phyloP scores from a whole-genome alignment of 306 rosid species.

The Corylus avellana region DNA sequence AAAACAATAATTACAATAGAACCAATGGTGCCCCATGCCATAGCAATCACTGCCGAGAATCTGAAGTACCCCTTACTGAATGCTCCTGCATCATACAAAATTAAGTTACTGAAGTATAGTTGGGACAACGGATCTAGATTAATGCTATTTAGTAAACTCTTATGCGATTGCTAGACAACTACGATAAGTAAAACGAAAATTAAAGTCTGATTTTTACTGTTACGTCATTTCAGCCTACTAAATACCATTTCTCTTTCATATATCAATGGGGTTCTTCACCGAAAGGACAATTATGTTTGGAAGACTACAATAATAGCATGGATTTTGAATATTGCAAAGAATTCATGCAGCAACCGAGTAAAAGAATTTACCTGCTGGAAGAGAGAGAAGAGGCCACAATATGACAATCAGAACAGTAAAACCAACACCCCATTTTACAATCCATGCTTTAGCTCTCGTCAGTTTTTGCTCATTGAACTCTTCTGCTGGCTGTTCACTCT shows the following conservation, averaged over 20 bases:
- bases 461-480: slow-evolving; percentile 77
- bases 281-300: background rate
- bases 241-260: background rate
- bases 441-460: slow-evolving; percentile 67
- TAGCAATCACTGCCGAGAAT: slow-evolving; percentile 86
- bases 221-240: too few relatives aligned
- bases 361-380: slow-evolving; percentile 70
- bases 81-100: slow-evolving; percentile 52
- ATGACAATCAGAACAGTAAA: slow-evolving; percentile 71
- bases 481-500: slow-evolving; percentile 54
- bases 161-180: too few relatives aligned
- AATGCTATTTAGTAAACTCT: too few relatives aligned
- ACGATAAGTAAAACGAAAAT: too few relatives aligned
- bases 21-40: slow-evolving; percentile 85
- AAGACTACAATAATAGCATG: background rate
- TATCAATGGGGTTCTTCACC: background rate
- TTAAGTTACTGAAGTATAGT: background rate
- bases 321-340: background rate
- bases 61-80: slow-evolving; percentile 70
- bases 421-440: slow-evolving; percentile 82
- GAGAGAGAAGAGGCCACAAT: slow-evolving; percentile 85
- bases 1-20: slow-evolving; percentile 71
- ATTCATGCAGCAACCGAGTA: background rate
- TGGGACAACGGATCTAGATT: background rate
- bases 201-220: too few relatives aligned